Percentiles rank a stretch among this genome's conserved stretches.
These are phyloP conservation scores for Colletotrichum cordylinicola DNA, from an alignment of 2,329 filamentous ascomycete species.

Conservation along the genomic window DNA sequence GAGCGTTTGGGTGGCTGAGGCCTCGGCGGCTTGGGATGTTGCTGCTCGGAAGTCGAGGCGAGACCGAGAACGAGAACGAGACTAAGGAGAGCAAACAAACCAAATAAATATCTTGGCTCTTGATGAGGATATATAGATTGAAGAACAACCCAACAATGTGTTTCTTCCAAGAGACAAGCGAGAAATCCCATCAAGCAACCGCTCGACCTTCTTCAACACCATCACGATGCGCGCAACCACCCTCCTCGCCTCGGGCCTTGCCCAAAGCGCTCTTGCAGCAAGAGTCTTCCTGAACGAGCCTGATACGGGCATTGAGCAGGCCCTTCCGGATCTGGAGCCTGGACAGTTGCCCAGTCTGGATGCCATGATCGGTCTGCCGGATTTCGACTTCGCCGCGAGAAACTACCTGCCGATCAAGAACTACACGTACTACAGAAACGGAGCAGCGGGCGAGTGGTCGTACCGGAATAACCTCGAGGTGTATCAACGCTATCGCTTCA, in stretches of 20 bases:
- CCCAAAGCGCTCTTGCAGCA: constrained; percentile 43
- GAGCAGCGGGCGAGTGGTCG: constrained; percentile 61
- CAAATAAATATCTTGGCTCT: not conserved
- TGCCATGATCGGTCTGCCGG: constrained; percentile 53
- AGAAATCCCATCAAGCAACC: not conserved
- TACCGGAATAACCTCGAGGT: constrained; percentile 64
- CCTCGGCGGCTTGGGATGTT: not conserved
- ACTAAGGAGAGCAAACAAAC: not conserved
- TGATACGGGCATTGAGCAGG: constrained; percentile 48
- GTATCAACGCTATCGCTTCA: constrained; percentile 52
- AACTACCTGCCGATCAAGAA: constrained; percentile 49
- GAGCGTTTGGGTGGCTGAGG: not conserved
- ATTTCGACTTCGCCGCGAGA: constrained; percentile 60
- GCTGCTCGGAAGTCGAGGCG: not conserved
- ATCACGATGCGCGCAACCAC: constrained; percentile 28
- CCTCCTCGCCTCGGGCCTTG: constrained; percentile 29
- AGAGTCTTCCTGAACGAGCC: constrained; percentile 50
- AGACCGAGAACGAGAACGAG: not conserved
- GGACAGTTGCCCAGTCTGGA: constrained; percentile 47
- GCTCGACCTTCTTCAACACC: not conserved
- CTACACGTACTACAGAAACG: constrained; percentile 63
- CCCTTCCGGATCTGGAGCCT: constrained; percentile 36
- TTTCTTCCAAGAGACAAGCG: not conserved
- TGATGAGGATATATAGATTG: not conserved
- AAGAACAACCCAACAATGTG: not conserved